These are phyloP conservation scores for Eucalyptus tenuipes DNA, from an alignment of 345 rosid species.

Conservation along the genomic window DNA sequence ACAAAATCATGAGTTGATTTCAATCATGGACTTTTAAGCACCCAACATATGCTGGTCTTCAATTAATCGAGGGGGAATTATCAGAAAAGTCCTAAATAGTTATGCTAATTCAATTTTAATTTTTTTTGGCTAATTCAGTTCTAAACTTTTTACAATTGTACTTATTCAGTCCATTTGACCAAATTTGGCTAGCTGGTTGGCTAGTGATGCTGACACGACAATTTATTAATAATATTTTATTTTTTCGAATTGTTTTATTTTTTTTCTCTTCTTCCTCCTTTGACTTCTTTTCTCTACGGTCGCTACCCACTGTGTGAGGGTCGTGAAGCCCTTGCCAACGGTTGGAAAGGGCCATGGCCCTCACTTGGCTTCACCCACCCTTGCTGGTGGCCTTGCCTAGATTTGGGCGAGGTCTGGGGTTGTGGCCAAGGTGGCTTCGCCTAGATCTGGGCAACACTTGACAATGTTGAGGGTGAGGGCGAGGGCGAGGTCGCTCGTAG, in stretches of 20 bases:
- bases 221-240: no score
- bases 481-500: no score
- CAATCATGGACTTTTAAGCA: neutral
- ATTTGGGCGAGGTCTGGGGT: rapidly evolving
- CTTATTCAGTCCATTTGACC: rapidly evolving
- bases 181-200: rapidly evolving
- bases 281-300: rapidly evolving
- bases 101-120: rapidly evolving
- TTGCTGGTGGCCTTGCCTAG: no score
- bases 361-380: rapidly evolving
- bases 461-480: no score
- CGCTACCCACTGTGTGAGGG: rapidly evolving
- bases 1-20: neutral
- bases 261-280: no score
- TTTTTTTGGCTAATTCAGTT: rapidly evolving
- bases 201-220: no score
- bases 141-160: rapidly evolving
- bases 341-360: rapidly evolving
- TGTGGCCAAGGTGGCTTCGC: rapidly evolving
- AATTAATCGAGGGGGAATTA: neutral
- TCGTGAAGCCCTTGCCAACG: rapidly evolving
- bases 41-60: neutral
- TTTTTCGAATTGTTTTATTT: no score
- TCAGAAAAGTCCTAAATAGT: no score
- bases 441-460: rapidly evolving